These are phyloP conservation scores for Lactarius pseudohatsudake DNA, from an alignment of 768 basidiomycete genomes.

Conservation along the genomic window DNA sequence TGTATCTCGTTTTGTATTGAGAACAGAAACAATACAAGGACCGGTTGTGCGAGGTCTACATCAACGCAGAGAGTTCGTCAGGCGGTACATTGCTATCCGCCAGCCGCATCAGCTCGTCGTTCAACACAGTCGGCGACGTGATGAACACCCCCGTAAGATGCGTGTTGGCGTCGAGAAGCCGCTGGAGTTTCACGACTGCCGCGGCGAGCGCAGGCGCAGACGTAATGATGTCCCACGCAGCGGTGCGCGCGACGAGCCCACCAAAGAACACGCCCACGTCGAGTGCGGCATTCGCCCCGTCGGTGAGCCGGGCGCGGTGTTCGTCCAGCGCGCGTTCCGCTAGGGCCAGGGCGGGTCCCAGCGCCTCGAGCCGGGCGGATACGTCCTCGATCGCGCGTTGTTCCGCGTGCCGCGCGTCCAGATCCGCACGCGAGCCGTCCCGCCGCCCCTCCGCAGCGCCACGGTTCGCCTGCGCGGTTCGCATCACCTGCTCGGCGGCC, in stretches of 20 bases:
- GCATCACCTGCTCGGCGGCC: background rate
- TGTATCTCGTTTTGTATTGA: background rate
- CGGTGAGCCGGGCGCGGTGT: background rate
- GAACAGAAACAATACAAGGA: background rate
- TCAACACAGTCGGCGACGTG: slow-evolving; percentile 5
- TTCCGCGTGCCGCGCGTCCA: background rate
- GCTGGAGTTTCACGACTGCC: slow-evolving; percentile 7
- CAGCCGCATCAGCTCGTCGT: slow-evolving; percentile 3
- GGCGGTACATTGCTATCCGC: slow-evolving; percentile 6
- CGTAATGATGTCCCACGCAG: background rate
- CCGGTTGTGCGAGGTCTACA: background rate
- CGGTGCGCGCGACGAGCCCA: background rate
- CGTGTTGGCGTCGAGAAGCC: background rate
- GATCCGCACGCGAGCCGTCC: background rate
- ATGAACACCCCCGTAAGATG: slow-evolving; percentile 3
- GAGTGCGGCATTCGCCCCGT: background rate
- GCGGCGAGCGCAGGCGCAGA: background rate
- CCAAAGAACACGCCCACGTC: slow-evolving; percentile 8
- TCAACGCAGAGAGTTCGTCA: slow-evolving; percentile 1
- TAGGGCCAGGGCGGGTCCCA: background rate
- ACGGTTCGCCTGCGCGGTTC: background rate
- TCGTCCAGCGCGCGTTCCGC: background rate
- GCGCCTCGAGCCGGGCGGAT: background rate
- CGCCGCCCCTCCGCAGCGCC: background rate
- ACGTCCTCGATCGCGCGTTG: slow-evolving; percentile 5